Percentiles rank a stretch among this genome's conserved stretches.
These are phyloP conservation scores for Ustilago cynodontis DNA, from an alignment of 1,284 basidiomycete genomes.

Conservation along the genomic window DNA sequence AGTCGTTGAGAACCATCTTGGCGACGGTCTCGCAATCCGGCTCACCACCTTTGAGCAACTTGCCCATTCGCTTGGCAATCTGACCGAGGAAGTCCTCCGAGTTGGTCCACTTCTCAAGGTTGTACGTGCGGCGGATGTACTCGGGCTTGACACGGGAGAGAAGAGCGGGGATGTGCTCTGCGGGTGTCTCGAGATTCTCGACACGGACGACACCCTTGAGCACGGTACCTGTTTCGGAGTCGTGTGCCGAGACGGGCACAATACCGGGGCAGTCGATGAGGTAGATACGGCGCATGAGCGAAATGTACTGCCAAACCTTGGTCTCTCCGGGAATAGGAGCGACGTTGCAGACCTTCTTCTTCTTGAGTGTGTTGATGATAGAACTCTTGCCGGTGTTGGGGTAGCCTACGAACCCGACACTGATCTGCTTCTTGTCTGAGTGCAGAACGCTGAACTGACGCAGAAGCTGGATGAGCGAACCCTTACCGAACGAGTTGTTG, in stretches of 20 bases:
- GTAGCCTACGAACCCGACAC: constrained; percentile 97
- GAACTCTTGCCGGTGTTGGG: constrained; percentile 98
- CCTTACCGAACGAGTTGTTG: constrained; percentile 99
- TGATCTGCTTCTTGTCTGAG: constrained; percentile 99
- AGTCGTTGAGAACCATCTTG: constrained; percentile 95
- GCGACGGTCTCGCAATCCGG: constrained; percentile 92
- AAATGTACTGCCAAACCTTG: constrained; percentile 99
- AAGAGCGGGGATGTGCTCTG: constrained; percentile 90
- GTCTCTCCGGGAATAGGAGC: constrained; percentile 98
- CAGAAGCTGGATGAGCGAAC: constrained; percentile 94
- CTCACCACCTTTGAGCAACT: constrained; percentile 92
- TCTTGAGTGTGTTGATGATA: constrained; percentile 99
- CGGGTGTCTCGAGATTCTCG: constrained; percentile 91
- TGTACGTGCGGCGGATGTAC: constrained; percentile 91
- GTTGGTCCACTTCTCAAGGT: constrained; percentile 73
- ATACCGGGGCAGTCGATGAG: constrained; percentile 99
- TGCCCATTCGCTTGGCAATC: constrained; percentile 90
- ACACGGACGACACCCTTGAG: constrained; percentile 97
- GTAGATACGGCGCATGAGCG: constrained; percentile 93
- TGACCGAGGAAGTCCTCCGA: constrained; percentile 82
- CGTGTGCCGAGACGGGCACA: constrained; percentile 89
- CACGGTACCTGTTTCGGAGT: constrained; percentile 91
- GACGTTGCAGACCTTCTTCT: constrained; percentile 96
- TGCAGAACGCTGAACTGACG: constrained; percentile 97
- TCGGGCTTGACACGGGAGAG: constrained; percentile 90